Base-by-base conservation (phyloP, 2,329 filamentous ascomycete species). In the Monilinia fructicola region DNA sequence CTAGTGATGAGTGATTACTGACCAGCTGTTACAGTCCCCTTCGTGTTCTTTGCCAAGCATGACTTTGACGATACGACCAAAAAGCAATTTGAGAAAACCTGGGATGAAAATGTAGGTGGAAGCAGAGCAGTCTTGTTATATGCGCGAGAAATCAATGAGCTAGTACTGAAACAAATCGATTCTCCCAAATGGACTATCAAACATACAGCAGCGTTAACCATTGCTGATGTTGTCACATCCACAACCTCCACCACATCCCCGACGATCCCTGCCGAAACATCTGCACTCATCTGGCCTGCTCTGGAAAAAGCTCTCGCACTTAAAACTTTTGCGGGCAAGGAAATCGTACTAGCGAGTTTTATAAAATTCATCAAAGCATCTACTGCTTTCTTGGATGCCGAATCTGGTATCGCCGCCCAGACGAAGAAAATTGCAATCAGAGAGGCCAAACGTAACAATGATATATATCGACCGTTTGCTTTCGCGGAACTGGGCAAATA, bases 291-390 rank as follows among this genome's bases (percentile, higher is more conserved):
- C 28, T 99, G 94, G 94, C 91, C 91, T 0, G 85, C 89, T 1
- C 82, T 97, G 58, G 92, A 97, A 70, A 92, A 90, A 74, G 87
- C 91, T 1, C 79, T 98, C 52, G 85, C 87, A 2, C 87, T 96
- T 16, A 98, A 97, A 82, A 97, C 93, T 0, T 99, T 97, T 83
- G 85, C 90, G 0, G 92, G 92, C 28, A 99, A 99, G 76, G 93
- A 97, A 78, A 88, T 87, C 71, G 85, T 99, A 42, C 82, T 98
- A 3, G 84, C 87, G 54, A 89, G 91, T 7, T 92, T 95, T 77
- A 89, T 92, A 4, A 85, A 87, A 67, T 95, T 98, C 73, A 87
- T 90, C 0, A 83, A 86, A 73, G 86, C 88, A 69, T 85, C 85
- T 0, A 84, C 83, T 70, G 77, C 77, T 10, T 80, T 91, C 40